phyloP scores from a whole-genome alignment of 352 stramenopile species.

The Globisporangium iwayamae region DNA sequence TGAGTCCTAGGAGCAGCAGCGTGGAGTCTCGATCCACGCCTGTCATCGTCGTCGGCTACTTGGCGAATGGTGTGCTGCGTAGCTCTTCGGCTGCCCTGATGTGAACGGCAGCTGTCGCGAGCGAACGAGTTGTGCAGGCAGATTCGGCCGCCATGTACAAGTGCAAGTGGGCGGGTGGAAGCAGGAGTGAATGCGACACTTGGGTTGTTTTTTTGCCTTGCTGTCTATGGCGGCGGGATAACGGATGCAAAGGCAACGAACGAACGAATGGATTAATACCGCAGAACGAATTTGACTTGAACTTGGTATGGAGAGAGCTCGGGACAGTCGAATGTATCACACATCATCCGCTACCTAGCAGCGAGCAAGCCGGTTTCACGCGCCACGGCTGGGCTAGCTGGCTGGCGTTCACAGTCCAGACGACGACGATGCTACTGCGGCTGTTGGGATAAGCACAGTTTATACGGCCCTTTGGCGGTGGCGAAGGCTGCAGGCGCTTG shows the following conservation, averaged over 20 bases:
- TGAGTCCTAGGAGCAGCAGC: background rate
- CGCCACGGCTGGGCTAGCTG: background rate
- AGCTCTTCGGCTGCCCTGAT: background rate
- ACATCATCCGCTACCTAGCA: background rate
- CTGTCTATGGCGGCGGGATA: background rate
- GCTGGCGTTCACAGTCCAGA: too few species aligned
- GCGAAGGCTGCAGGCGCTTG: background rate
- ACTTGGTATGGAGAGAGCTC: conserved; percentile 5
- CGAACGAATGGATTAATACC: background rate
- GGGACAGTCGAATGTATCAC: background rate
- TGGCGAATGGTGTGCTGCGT: background rate
- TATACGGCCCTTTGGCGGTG: too few species aligned
- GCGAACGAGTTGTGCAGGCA: background rate
- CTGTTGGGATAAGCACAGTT: too few species aligned
- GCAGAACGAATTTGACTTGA: background rate
- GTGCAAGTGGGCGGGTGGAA: too few species aligned
- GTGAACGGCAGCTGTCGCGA: background rate
- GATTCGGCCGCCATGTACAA: background rate
- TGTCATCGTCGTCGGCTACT: background rate
- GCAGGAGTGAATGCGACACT: background rate
- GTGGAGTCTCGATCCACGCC: background rate
- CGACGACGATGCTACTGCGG: too few species aligned
- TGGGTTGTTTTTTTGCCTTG: background rate
- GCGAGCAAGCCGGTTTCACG: background rate
- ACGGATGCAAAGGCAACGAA: background rate